phyloP scores from a whole-genome alignment of 2,329 filamentous ascomycete genomes.

The Phaeosphaeriaceae sp. region DNA sequence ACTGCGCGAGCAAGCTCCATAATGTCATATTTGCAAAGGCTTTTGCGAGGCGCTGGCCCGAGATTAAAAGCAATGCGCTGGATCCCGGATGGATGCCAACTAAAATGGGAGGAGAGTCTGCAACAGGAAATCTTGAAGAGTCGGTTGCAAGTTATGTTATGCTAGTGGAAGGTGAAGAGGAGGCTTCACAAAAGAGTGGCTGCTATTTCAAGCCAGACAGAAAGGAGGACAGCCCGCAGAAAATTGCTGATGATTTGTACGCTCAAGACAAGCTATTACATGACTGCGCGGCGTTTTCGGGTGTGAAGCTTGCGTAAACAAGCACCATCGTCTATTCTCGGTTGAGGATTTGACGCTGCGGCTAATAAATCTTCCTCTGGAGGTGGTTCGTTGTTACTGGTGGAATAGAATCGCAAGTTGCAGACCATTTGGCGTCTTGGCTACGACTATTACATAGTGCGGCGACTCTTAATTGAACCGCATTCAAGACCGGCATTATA shows the following conservation, averaged over 20 bases:
- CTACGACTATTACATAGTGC: constrained; percentile 21
- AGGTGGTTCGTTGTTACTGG: constrained; percentile 9
- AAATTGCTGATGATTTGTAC: constrained; percentile 43
- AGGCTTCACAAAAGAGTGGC: constrained; percentile 39
- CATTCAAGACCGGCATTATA: constrained; percentile 6
- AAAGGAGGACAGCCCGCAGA: constrained; percentile 30
- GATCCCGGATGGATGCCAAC: constrained; percentile 63
- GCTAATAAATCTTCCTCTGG: too few species aligned
- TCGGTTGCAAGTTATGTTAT: constrained; percentile 58
- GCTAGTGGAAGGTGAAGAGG: constrained; percentile 53
- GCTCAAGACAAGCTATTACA: constrained; percentile 56
- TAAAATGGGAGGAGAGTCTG: constrained; percentile 60
- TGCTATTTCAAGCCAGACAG: constrained; percentile 49
- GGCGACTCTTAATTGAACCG: constrained; percentile 5
- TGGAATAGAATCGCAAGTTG: constrained; percentile 30
- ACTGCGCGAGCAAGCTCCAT: constrained; percentile 64
- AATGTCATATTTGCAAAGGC: constrained; percentile 62
- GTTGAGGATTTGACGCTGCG: not conserved
- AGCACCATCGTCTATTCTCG: too few species aligned
- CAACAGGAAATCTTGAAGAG: constrained; percentile 56
- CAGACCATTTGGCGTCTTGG: constrained; percentile 19
- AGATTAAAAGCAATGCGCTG: constrained; percentile 56
- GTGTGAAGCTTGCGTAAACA: constrained; percentile 37
- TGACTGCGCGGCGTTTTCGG: constrained; percentile 45
- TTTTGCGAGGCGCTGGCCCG: constrained; percentile 56